Conservation (phyloP, 208 protist genomes). For the Crithidia mellificae region DNA sequence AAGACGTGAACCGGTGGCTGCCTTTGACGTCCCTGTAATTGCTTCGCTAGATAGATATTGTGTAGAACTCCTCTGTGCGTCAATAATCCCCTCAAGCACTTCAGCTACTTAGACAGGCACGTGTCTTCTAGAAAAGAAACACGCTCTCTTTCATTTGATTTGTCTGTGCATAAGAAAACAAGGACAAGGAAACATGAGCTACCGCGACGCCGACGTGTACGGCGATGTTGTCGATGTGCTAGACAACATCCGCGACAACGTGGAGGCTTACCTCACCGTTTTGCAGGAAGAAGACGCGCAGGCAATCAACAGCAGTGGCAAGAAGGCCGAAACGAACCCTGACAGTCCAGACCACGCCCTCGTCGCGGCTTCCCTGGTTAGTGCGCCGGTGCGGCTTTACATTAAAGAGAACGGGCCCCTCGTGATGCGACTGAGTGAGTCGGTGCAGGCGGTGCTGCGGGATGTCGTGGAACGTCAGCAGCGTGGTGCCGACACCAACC, state of each 20-base stretch:
- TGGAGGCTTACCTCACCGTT: slow-evolving; percentile 14
- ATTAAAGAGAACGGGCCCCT: slow-evolving; percentile 20
- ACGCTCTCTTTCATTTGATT: no score
- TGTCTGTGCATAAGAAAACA: no score
- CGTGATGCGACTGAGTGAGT: slow-evolving; percentile 11
- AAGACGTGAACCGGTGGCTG: no score
- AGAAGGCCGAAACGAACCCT: background rate
- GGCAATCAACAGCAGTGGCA: background rate
- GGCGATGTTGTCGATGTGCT: slow-evolving; percentile 30
- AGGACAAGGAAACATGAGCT: slow-evolving; percentile 14
- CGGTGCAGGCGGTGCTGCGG: slow-evolving; percentile 16
- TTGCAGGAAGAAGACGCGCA: slow-evolving; percentile 13
- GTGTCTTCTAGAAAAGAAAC: no score
- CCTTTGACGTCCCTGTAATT: no score
- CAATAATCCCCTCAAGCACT: no score
- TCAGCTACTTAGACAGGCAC: no score
- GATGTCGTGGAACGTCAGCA: slow-evolving; percentile 8
- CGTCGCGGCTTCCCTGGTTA: background rate
- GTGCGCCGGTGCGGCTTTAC: slow-evolving; percentile 6
- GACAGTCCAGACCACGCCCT: background rate
- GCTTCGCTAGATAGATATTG: no score
- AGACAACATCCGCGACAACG: slow-evolving; percentile 28
- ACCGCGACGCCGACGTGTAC: slow-evolving; percentile 23
- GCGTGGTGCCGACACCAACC: background rate
- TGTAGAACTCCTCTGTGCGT: no score